These are phyloP conservation scores for Peterozyma xylosa DNA, from an alignment of 805 yeast species.

Conservation along the genomic window DNA sequence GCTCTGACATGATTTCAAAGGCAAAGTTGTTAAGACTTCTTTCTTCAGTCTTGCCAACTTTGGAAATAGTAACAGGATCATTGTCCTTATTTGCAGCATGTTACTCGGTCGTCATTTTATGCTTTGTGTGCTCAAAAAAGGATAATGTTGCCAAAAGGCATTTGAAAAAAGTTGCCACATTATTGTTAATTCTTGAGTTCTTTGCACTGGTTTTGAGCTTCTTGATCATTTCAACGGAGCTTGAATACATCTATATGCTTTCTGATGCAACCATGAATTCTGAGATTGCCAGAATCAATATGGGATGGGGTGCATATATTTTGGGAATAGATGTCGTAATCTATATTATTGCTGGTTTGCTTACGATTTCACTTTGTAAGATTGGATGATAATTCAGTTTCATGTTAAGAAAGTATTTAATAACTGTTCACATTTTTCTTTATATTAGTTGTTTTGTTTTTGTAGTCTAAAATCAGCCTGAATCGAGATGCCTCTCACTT, in stretches of 20 bases:
- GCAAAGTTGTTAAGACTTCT: conserved; percentile 16
- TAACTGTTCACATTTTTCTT: too few relatives aligned
- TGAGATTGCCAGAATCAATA: conserved; percentile 14
- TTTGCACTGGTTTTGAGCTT: conserved; percentile 10
- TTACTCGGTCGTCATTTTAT: background rate
- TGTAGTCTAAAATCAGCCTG: too few relatives aligned
- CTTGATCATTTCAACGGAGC: conserved; percentile 15
- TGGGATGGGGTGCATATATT: background rate
- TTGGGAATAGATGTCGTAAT: background rate
- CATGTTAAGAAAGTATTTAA: too few relatives aligned
- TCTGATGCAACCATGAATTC: conserved; percentile 10
- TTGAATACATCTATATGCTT: conserved; percentile 15
- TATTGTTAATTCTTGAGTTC: conserved; percentile 11
- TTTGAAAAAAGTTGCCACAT: conserved; percentile 6
- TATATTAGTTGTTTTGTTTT: too few relatives aligned
- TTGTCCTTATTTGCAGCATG: background rate
- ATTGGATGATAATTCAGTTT: background rate
- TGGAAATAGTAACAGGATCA: conserved; percentile 1
- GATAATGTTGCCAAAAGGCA: background rate
- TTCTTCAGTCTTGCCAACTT: background rate
- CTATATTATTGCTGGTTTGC: background rate
- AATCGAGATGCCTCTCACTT: too few relatives aligned
- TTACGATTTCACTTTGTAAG: background rate
- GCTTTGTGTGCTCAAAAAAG: background rate
- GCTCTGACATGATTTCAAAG: conserved; percentile 13